Percentiles rank a stretch among this genome's conserved stretches.
Conservation (phyloP, 2,329 filamentous ascomycete genomes). For the Amylocarpus encephaloides region DNA sequence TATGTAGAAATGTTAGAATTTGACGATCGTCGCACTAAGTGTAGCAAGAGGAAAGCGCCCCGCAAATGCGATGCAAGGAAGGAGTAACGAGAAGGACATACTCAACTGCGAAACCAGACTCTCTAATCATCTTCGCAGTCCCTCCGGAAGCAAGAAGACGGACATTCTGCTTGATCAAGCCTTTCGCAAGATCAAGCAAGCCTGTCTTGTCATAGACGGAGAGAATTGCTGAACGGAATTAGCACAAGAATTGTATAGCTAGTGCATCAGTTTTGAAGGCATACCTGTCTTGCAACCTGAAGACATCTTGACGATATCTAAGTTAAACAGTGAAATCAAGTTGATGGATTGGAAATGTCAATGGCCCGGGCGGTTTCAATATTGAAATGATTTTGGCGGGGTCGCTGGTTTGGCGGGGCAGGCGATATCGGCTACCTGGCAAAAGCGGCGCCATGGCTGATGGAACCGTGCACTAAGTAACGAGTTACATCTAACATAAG, state of each 20-base stretch:
- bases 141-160: constrained; percentile 91
- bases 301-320: constrained; percentile 15
- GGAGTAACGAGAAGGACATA: constrained; percentile 41
- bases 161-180: constrained; percentile 81
- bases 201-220: constrained; percentile 99
- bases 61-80: constrained; percentile 1
- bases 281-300: constrained; percentile 21
- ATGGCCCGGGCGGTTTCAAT: neutral
- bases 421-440: neutral
- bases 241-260: constrained; percentile 8
- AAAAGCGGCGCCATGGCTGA: neutral
- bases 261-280: neutral
- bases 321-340: neutral
- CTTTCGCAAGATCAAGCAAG: constrained; percentile 85
- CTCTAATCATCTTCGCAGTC: constrained; percentile 92
- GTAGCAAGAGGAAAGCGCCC: too few relatives aligned
- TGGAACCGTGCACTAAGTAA: too few relatives aligned
- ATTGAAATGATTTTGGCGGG: neutral
- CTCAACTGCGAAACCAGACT: constrained; percentile 93
- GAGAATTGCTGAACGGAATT: constrained; percentile 63
- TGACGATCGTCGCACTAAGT: neutral
- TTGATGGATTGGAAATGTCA: too few relatives aligned
- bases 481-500: too few relatives aligned
- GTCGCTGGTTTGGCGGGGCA: neutral
- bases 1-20: constrained; percentile 32